Percentiles rank a stretch among this genome's conserved stretches.
Evolutionary conservation across 768 basidiomycete genomes (phyloP).

Genomic region (Macrocybe gigantea): DNA sequence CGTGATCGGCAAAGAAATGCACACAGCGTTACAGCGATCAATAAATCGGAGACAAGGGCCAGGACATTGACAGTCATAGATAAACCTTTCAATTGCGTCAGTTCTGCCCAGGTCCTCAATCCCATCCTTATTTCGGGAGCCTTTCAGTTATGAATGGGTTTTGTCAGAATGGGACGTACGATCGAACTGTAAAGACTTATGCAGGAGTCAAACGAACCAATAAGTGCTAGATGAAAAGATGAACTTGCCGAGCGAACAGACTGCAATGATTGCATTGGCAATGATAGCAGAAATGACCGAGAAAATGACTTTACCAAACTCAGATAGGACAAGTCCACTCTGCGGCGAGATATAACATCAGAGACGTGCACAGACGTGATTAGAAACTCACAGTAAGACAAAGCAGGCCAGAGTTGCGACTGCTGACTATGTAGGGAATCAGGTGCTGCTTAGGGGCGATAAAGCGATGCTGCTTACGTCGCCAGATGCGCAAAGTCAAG

Average conservation of each 20-base stretch:
- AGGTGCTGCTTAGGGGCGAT: neutral
- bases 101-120: slow-evolving; percentile 36
- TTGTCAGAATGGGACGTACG: slow-evolving; percentile 24
- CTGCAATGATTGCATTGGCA: slow-evolving; percentile 13
- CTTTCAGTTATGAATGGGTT: neutral
- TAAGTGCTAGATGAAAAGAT: neutral
- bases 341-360: slow-evolving; percentile 10
- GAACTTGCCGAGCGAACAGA: slow-evolving; percentile 36
- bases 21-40: slow-evolving; percentile 45
- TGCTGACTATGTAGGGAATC: slow-evolving; percentile 34
- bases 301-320: slow-evolving; percentile 36
- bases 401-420: slow-evolving; percentile 36
- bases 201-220: slow-evolving; percentile 2
- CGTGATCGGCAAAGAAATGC: slow-evolving; percentile 43
- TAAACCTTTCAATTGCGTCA: slow-evolving; percentile 41
- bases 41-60: slow-evolving; percentile 42
- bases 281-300: neutral
- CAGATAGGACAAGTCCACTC: slow-evolving; percentile 39
- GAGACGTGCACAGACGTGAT: neutral
- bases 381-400: slow-evolving; percentile 31
- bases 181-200: slow-evolving; percentile 40
- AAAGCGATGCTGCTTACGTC: slow-evolving; percentile 22
- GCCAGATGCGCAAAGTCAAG: slow-evolving; percentile 37
- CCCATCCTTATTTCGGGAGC: slow-evolving; percentile 26
- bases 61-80: slow-evolving; percentile 53